Conservation (phyloP, 2,329 filamentous ascomycete species). For the Phialophora verrucosa region DNA sequence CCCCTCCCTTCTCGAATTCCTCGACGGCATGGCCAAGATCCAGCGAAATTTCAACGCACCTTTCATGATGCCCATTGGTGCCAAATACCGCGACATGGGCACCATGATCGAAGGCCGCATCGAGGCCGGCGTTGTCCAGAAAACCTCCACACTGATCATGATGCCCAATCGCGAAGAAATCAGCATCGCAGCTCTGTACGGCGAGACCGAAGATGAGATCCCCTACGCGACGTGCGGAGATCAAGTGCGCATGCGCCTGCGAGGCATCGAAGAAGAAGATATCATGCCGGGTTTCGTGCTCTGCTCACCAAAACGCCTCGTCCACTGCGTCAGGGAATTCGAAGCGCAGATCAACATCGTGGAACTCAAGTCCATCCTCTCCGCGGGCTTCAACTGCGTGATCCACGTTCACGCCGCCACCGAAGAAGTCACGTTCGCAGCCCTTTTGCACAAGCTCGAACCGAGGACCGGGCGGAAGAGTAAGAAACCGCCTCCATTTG, state of each 20-base stretch:
- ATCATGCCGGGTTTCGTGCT: slow-evolving; percentile 94
- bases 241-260: slow-evolving; percentile 88
- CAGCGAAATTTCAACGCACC: slow-evolving; percentile 96
- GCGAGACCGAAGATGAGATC: slow-evolving; percentile 95
- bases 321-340: slow-evolving; percentile 86
- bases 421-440: slow-evolving; percentile 91
- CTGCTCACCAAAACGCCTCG: slow-evolving; percentile 90
- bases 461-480: slow-evolving; percentile 93
- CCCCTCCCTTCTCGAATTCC: slow-evolving; percentile 89
- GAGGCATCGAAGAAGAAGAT: slow-evolving; percentile 97
- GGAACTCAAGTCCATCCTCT: slow-evolving; percentile 91
- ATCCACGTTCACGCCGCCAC: slow-evolving; percentile 96
- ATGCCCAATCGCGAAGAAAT: slow-evolving; percentile 92
- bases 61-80: slow-evolving; percentile 98
- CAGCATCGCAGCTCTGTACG: slow-evolving; percentile 83
- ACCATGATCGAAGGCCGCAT: slow-evolving; percentile 98
- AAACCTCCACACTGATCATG: slow-evolving; percentile 82
- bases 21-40: slow-evolving; percentile 90
- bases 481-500: slow-evolving; percentile 90
- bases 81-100: slow-evolving; percentile 96
- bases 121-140: slow-evolving; percentile 91
- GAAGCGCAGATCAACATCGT: slow-evolving; percentile 97
- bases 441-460: slow-evolving; percentile 89
- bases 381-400: slow-evolving; percentile 96
- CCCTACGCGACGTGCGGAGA: slow-evolving; percentile 83